A percentile compares a stretch with the other conserved stretches of the same genome.
phyloP scores from a whole-genome alignment of 1,284 basidiomycete species.

The Pyrrhoderma lamaoense region DNA sequence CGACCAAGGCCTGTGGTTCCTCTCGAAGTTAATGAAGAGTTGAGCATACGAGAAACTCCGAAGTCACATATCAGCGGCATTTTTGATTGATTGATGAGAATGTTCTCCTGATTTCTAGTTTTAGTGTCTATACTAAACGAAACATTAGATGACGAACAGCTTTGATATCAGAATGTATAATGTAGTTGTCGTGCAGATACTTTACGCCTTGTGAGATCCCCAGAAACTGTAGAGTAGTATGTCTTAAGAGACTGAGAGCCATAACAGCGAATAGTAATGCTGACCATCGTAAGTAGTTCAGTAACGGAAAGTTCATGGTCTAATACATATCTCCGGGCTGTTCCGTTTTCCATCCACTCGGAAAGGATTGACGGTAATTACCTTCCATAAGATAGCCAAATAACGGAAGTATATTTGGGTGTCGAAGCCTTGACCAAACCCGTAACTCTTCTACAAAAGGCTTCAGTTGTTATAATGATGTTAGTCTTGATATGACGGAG shows the following conservation, averaged over 20 bases:
- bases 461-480: no score
- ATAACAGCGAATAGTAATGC: neutral
- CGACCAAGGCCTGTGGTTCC: neutral
- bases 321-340: neutral
- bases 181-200: slow-evolving; percentile 4
- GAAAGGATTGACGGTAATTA: slow-evolving; percentile 11
- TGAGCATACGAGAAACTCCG: slow-evolving; percentile 10
- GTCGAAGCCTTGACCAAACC: slow-evolving; percentile 13
- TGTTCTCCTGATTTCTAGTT: slow-evolving; percentile 4
- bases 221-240: neutral
- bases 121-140: neutral
- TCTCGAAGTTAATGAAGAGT: neutral
- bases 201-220: slow-evolving; percentile 6
- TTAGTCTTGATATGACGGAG: neutral
- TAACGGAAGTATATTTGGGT: slow-evolving; percentile 15
- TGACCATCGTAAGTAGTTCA: neutral
- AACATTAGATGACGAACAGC: neutral
- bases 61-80: slow-evolving; percentile 10
- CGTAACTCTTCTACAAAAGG: slow-evolving; percentile 6
- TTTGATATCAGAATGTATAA: slow-evolving; percentile 16
- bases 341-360: slow-evolving; percentile 16
- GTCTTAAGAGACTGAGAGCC: neutral
- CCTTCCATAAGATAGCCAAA: slow-evolving; percentile 13
- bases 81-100: slow-evolving; percentile 2
- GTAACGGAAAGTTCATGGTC: neutral